These are phyloP conservation scores for Polyplosphaeria fusca DNA, from an alignment of 495 filamentous ascomycete species.

Conservation along the genomic window DNA sequence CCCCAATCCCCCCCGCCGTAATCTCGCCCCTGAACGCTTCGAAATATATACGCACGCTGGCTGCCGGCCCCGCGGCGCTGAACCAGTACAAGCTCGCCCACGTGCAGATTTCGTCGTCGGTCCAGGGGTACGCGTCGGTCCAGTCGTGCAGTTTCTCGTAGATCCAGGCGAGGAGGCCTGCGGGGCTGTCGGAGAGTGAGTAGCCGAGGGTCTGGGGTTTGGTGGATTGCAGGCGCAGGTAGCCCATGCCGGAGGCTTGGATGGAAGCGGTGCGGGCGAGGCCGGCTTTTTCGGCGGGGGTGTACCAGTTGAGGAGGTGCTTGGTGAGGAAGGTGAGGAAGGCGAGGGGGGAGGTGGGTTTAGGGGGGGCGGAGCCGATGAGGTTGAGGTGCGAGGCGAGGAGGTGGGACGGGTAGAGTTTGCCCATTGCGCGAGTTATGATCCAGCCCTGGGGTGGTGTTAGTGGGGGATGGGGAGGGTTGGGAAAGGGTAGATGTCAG, in stretches of 20 bases:
- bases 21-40: slow-evolving; percentile 39
- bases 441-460: background rate
- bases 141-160: slow-evolving; percentile 52
- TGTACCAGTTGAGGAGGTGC: background rate
- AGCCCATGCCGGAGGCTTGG: slow-evolving; percentile 41
- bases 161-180: slow-evolving; percentile 53
- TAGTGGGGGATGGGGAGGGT: background rate
- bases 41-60: slow-evolving; percentile 50
- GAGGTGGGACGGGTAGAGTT: background rate
- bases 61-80: slow-evolving; percentile 48
- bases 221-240: slow-evolving; percentile 47
- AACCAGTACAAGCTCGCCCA: slow-evolving; percentile 54
- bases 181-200: slow-evolving; percentile 50
- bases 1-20: background rate
- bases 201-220: slow-evolving; percentile 52
- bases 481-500: background rate
- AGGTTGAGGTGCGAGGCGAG: background rate
- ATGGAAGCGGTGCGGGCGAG: slow-evolving; percentile 40
- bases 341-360: background rate
- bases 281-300: slow-evolving; percentile 31
- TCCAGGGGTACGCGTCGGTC: slow-evolving; percentile 51
- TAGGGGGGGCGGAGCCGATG: background rate
- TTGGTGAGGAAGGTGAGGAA: slow-evolving; percentile 46
- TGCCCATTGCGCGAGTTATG: too few relatives aligned
- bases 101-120: slow-evolving; percentile 52